A percentile compares a stretch with the other conserved stretches of the same genome.
Evolutionary conservation across 495 filamentous ascomycete species (phyloP).

Genomic region (Talaromyces liani): DNA sequence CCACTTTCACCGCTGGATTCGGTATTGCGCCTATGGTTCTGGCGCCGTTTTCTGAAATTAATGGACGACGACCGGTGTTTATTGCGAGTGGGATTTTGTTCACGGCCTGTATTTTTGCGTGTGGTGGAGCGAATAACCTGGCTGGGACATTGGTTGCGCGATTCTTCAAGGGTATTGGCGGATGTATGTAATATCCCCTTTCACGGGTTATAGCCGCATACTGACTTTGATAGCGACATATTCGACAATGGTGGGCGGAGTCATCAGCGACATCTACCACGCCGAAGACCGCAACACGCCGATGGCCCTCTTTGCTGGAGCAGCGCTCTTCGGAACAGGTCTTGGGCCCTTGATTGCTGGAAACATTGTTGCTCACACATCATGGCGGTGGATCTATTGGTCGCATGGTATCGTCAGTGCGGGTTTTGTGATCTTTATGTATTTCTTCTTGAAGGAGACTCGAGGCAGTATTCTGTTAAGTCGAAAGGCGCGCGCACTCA

Average conservation of each 20-base stretch:
- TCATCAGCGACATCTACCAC: slow-evolving; percentile 83
- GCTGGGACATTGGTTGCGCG: slow-evolving; percentile 71
- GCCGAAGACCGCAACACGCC: slow-evolving; percentile 74
- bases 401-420: slow-evolving; percentile 68
- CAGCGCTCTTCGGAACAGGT: slow-evolving; percentile 74
- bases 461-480: slow-evolving; percentile 75
- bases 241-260: slow-evolving; percentile 86
- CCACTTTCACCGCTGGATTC: slow-evolving; percentile 77
- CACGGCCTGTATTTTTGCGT: slow-evolving; percentile 62
- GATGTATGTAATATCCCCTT: slow-evolving; percentile 31
- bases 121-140: slow-evolving; percentile 64
- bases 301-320: slow-evolving; percentile 79
- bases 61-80: slow-evolving; percentile 77
- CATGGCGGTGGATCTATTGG: slow-evolving; percentile 90
- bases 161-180: slow-evolving; percentile 68
- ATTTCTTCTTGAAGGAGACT: slow-evolving; percentile 72
- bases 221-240: slow-evolving; percentile 50
- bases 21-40: slow-evolving; percentile 82
- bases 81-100: slow-evolving; percentile 64
- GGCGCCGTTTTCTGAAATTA: slow-evolving; percentile 84
- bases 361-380: slow-evolving; percentile 56
- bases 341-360: slow-evolving; percentile 68
- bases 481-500: slow-evolving; percentile 65
- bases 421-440: slow-evolving; percentile 53
- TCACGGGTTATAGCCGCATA: not conserved